Percentiles rank a stretch among this genome's conserved stretches.
Conservation (phyloP, 2,329 filamentous ascomycete species). For the Harringtonia aguacate region DNA sequence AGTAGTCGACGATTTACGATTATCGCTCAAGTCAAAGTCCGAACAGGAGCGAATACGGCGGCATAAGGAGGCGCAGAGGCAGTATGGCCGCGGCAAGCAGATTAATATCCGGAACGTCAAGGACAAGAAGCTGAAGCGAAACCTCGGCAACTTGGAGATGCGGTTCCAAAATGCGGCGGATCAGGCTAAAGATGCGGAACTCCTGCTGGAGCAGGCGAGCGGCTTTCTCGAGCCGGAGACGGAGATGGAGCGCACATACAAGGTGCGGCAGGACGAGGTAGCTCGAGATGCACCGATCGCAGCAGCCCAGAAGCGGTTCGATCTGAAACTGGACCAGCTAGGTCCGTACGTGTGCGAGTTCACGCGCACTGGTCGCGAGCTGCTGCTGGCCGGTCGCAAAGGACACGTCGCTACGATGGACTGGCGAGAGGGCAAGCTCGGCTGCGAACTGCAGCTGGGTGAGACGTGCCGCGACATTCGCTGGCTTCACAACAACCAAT, state of each 20-base stretch:
- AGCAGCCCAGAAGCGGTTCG: slow-evolving; percentile 87
- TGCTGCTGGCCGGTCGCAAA: slow-evolving; percentile 80
- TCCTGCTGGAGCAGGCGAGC: slow-evolving; percentile 74
- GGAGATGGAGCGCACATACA: slow-evolving; percentile 85
- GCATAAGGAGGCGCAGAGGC: slow-evolving; percentile 53
- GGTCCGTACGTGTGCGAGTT: slow-evolving; percentile 88
- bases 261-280: slow-evolving; percentile 83
- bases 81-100: slow-evolving; percentile 74
- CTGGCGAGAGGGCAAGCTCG: slow-evolving; percentile 84
- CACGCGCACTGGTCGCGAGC: slow-evolving; percentile 74
- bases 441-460: slow-evolving; percentile 74
- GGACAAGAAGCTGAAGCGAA: slow-evolving; percentile 83
- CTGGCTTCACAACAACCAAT: slow-evolving; percentile 92
- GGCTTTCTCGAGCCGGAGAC: slow-evolving; percentile 84
- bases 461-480: slow-evolving; percentile 84
- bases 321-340: slow-evolving; percentile 69
- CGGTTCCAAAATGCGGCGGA: slow-evolving; percentile 75
- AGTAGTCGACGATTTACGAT: slow-evolving; percentile 35
- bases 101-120: slow-evolving; percentile 57
- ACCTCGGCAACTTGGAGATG: slow-evolving; percentile 65
- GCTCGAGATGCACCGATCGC: slow-evolving; percentile 62
- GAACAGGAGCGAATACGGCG: slow-evolving; percentile 42
- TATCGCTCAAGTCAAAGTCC: slow-evolving; percentile 39
- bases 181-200: slow-evolving; percentile 89
- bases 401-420: slow-evolving; percentile 96